Conservation (phyloP, 1,284 basidiomycete genomes). For the Coriolopsis trogii region DNA sequence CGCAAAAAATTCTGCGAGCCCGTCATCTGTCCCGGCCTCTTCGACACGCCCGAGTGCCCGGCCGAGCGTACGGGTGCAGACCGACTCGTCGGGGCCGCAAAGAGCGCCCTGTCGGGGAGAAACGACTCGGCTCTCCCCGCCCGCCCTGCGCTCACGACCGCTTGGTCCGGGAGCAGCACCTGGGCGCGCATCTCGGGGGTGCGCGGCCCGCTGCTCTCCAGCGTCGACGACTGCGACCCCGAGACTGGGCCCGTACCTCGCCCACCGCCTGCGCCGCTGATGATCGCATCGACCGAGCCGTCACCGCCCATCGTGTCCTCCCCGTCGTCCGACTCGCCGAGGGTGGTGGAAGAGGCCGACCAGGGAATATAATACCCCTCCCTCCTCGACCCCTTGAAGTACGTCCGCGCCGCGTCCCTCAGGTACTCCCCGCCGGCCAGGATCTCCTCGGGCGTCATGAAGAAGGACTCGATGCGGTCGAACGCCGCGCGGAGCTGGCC, state of each 20-base stretch:
- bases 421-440: constrained; percentile 18
- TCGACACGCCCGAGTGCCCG: too few relatives aligned
- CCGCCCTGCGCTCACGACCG: too few relatives aligned
- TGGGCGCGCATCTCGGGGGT: constrained; percentile 17
- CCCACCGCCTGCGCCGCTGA: background rate
- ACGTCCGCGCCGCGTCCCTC: constrained; percentile 22
- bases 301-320: background rate
- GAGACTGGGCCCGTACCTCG: background rate
- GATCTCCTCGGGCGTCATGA: constrained; percentile 27
- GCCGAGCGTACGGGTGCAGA: too few relatives aligned
- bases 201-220: constrained; percentile 9
- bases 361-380: constrained; percentile 8
- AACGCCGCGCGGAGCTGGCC: constrained; percentile 52
- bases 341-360: background rate
- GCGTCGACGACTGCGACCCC: constrained; percentile 7
- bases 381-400: constrained; percentile 13
- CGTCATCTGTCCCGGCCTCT: too few relatives aligned
- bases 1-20: too few relatives aligned
- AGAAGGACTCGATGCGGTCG: constrained; percentile 28
- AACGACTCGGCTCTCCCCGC: background rate
- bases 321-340: background rate
- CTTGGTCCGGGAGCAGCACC: too few relatives aligned
- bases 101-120: too few relatives aligned
- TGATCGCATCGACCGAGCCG: background rate
- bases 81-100: too few relatives aligned